Base-by-base conservation (phyloP, 129 eudicot genomes). In the Silybum marianum region DNA sequence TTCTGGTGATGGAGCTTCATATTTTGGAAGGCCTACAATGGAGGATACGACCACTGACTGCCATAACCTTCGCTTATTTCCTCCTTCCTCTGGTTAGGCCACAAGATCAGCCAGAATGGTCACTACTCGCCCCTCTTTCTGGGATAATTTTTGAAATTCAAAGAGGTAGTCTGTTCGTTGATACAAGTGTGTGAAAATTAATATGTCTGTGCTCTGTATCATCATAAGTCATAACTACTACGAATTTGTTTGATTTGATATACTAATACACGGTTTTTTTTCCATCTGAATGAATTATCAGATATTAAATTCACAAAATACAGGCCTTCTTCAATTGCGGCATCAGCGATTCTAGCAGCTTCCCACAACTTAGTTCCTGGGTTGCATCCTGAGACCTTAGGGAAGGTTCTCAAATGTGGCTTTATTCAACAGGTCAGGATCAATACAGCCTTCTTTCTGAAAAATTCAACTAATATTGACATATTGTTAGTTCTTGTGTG, bases 301-400 rank as follows among this genome's bases (percentile, higher is more conserved):
- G 84, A 81, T 30, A 73, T 81, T 6, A 12, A 28, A 42, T 30
- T 81, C 54, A 73, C 79, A 12, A 10, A 63, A 70, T 81, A 73
- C 84, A 74, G 77, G 51, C 79, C 84, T 38, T 81, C 84, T 62
- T n/a, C 28, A 36, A 12, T 81, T 30, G 48, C 84, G 69, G 84
- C 84, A 71, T 73, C 79, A 24, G 74, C 46, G 30, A 60, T 81
- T 26, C 28, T 72, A 34, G 36, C 38, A n/a, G 19, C 71, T 36
- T 73, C 22, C 34, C 12, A 16, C 14, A 30, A 63, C 19, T 28
- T 73, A 71, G 19, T 73, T 28, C 80, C 74, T 2, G 46, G 3
- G 5, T 34, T 23, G 40, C 32, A 60, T 48, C 19, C 76, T 14
- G 13, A 6, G 46, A 4, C 32, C 7, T n/a, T n/a, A 6, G 1